Conservation (phyloP, 176 grass and related monocot genomes). For the Paspalum vaginatum region DNA sequence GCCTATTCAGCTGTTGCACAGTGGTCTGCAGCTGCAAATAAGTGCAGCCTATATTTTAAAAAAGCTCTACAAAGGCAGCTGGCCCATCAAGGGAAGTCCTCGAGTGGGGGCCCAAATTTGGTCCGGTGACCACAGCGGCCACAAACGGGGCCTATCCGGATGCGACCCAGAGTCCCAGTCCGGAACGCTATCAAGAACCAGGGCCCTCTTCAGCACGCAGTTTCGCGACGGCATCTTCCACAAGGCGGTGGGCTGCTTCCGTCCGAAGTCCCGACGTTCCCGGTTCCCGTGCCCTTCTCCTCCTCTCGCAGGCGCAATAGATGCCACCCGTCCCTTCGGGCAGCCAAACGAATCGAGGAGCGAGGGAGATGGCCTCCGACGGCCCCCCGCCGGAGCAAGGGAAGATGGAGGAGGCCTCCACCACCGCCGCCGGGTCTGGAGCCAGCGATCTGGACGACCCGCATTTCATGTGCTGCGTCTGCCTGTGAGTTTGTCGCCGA, state of each 20-base stretch:
- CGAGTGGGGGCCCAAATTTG: no score
- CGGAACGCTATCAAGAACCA: no score
- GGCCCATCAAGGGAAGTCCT: no score
- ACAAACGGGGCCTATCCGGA: no score
- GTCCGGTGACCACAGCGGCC: no score
- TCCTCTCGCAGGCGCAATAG: conserved; percentile 6
- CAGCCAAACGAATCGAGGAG: background rate
- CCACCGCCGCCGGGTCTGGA: conserved; percentile 1
- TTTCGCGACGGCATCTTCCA: background rate
- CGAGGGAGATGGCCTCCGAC: conserved; percentile 46
- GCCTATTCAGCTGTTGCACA: no score
- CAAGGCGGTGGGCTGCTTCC: background rate
- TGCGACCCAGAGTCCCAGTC: no score
- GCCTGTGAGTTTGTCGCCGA: conserved; percentile 62
- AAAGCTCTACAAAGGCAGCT: no score
- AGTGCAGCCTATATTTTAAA: no score
- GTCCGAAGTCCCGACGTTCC: background rate
- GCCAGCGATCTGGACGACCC: conserved; percentile 36
- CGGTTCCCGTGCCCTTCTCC: conserved; percentile 10
- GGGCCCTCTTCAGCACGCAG: no score
- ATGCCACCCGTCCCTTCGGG: conserved; percentile 13
- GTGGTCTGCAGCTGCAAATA: no score
- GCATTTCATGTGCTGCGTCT: conserved; percentile 81
- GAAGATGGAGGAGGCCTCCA: conserved; percentile 8
- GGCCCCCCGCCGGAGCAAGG: conserved; percentile 18